Conservation (phyloP, 805 yeast genomes). For the Komagataella kurtzmanii region DNA sequence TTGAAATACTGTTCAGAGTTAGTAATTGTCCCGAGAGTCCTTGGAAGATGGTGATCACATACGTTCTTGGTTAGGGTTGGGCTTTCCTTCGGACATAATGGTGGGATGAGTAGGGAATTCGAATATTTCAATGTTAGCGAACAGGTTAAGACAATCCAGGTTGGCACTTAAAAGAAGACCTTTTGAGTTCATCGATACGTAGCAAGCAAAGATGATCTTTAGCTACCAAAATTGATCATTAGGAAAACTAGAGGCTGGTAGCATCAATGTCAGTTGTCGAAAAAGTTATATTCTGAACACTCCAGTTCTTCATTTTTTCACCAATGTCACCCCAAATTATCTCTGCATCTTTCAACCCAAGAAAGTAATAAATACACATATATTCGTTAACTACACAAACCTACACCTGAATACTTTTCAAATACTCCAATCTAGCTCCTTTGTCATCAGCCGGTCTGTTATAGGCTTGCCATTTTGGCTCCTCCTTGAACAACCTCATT, state of each 20-base stretch:
- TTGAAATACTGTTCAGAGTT: slow-evolving; percentile 23
- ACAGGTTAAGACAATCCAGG: background rate
- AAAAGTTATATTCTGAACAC: too few relatives aligned
- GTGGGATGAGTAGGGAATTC: background rate
- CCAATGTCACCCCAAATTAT: background rate
- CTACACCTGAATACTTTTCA: slow-evolving; percentile 13
- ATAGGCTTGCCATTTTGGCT: slow-evolving; percentile 92
- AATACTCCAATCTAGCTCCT: slow-evolving; percentile 29
- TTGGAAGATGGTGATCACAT: background rate
- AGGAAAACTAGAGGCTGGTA: too few relatives aligned
- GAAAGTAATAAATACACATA: background rate
- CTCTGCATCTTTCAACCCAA: background rate
- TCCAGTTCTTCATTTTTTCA: too few relatives aligned
- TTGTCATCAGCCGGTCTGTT: slow-evolving; percentile 50
- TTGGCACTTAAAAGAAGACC: too few relatives aligned
- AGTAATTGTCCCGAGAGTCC: background rate
- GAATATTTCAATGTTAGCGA: background rate
- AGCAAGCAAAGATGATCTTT: too few relatives aligned
- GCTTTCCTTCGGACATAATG: background rate
- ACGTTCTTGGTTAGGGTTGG: background rate
- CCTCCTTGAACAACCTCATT: slow-evolving; percentile 76
- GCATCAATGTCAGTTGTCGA: too few relatives aligned
- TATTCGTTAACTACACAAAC: background rate
- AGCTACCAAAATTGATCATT: too few relatives aligned
- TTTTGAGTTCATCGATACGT: too few relatives aligned